Evolutionary conservation across 2,329 filamentous ascomycete species (phyloP), one percentile per base, ranked within the genome.

Genomic region (Ceratocystis papillata): DNA sequence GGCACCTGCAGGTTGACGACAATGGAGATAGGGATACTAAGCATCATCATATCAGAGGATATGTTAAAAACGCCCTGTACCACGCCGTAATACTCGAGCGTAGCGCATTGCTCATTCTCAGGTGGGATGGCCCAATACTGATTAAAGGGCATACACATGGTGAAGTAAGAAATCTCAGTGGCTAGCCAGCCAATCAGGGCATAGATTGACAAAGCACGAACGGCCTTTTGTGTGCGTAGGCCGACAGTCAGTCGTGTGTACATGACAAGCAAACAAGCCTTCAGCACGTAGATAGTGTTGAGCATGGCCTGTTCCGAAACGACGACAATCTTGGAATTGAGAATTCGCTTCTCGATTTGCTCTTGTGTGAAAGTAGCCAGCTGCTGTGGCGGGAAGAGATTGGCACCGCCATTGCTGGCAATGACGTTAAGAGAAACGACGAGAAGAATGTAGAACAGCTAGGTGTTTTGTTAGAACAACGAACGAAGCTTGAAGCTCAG

Each of bases 261-360:
- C 76, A 85, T 79, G 68, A 84, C 73, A 44, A 86, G 71, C 69
- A 86, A 75, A 70, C 82, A 85, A 7, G 76, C 73, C 71, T 86
- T 86, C 69, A 83, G 76, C 0, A 76, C 73, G 79, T 81, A 85
- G 37, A 81, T 81, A 8, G 80, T 79, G 64, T 83, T 75, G 20
- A 86, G 76, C 75, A 88, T 87, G 70, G 81, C 79, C 73, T 86
- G 78, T 69, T 87, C 84, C 2, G 82, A 80, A 7, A 85, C 79
- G 46, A 86, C 76, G 0, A 86, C 83, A 75, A 83, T 80, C 76
- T 87, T 87, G 59, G 82, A 85, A 10, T 84, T 84, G 46, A 72
- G 74, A 0, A 75, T 72, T 62, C 82, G 75, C 41, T 77, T 74
- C 2, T 69, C 70, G 60, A 79, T 77, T n/a, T 68, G 64, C 44